These are phyloP conservation scores for Globisporangium takayamanum DNA, from an alignment of 352 stramenopile genomes.

Conservation along the genomic window DNA sequence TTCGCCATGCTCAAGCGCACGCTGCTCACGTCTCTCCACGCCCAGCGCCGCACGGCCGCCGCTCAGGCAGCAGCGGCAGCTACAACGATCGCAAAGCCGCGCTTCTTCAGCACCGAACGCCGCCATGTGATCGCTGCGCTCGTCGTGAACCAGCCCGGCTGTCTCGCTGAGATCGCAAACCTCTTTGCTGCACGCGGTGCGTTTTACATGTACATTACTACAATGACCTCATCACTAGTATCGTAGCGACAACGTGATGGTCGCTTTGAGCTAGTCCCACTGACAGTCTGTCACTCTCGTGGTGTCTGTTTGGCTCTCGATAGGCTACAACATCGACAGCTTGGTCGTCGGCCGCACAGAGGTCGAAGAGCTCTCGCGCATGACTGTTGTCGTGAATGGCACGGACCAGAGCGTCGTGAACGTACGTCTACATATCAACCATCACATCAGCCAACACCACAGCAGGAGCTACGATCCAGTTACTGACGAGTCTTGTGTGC, in stretches of 20 bases:
- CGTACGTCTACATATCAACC: constrained; percentile 18
- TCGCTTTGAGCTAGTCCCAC: too few species aligned
- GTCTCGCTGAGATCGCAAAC: constrained; percentile 83
- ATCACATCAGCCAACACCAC: not conserved
- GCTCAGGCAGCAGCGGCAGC: constrained; percentile 5
- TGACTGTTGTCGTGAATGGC: constrained; percentile 82
- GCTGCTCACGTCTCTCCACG: constrained; percentile 11
- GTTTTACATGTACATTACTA: constrained; percentile 1
- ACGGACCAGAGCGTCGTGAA: constrained; percentile 76
- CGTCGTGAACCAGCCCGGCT: constrained; percentile 81
- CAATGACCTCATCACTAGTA: too few species aligned
- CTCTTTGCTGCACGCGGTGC: constrained; percentile 71
- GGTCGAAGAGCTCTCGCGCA: constrained; percentile 79
- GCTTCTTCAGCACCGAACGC: constrained; percentile 44
- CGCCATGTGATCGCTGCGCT: constrained; percentile 81
- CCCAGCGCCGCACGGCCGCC: constrained; percentile 8
- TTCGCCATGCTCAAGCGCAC: constrained; percentile 16
- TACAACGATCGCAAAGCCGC: constrained; percentile 13
- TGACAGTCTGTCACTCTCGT: not conserved
- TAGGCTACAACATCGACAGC: constrained; percentile 84
- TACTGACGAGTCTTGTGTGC: not conserved
- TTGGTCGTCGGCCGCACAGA: constrained; percentile 81
- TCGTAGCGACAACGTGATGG: too few species aligned
- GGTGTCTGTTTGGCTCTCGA: not conserved
- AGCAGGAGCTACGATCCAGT: not conserved